Base-by-base conservation (phyloP, 2,329 filamentous ascomycete species). In the Chrysoporthe puriensis region DNA sequence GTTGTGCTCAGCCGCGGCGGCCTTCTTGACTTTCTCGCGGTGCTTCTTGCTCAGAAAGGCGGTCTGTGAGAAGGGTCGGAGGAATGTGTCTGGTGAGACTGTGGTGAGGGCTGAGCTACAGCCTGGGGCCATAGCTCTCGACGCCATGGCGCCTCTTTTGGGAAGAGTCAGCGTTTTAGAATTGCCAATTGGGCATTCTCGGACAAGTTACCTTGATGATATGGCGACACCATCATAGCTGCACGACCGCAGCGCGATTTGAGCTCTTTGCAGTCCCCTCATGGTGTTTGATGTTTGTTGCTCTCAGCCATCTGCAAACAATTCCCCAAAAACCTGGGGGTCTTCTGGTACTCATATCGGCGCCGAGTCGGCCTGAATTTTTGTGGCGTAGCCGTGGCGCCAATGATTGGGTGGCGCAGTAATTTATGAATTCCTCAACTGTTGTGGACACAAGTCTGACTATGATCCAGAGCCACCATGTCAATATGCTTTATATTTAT, bases 61-160 rank as follows among this genome's bases (percentile, higher is more conserved):
- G 21, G 67, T 62, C n/a, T 67, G 66, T 11, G 67, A 69, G 64
- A 70, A 70, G 43, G 52, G 36, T 32, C 67, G 57, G 4, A n/a
- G 64, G 50, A 14, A 32, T 48, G 16, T 7, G 44, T 7, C 3
- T 3, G 44, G n/a, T 9, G 32, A 54, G 43, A 62, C 9, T 14
- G 36, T 59, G 57, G 13, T 44, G n/a, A 40, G 21, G 26, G 50
- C 42, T 52, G 52, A 58, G 44, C 32, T 43, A 14, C 64, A 67
- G 64, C 64, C 62, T 26, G 52, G 16, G 44, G 62, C 58, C 50
- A 18, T 16, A 9, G 64, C 52, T 54, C 50, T 65, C 36, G 44
- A n/a, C 46, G 61, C 52, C 36, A 32, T 18, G 36, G 59, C 48
- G 58, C 40, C 59, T 54, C 68, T 67, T 32, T 13, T 3, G 8